These are phyloP conservation scores for Spergularia bocconei DNA, from an alignment of 148 eudicot genomes.

Conservation along the genomic window DNA sequence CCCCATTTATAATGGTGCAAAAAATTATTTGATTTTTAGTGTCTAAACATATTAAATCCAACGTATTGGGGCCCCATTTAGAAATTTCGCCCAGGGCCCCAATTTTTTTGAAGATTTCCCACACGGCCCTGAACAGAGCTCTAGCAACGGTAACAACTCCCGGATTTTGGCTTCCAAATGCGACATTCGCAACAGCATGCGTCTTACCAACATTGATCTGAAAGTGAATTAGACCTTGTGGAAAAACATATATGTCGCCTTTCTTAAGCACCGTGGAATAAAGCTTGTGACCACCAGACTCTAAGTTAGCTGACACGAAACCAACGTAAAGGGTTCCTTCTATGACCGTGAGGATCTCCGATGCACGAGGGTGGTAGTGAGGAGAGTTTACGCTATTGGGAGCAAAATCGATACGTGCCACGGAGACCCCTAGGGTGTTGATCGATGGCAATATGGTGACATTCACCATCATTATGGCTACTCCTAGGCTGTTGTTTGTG, in stretches of 20 bases:
- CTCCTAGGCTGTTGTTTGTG: slow-evolving; percentile 11
- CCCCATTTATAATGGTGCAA: too few relatives aligned
- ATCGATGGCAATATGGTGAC: slow-evolving; percentile 4
- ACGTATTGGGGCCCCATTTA: too few relatives aligned
- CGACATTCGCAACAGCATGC: not conserved
- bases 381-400: slow-evolving; percentile 14
- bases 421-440: slow-evolving; percentile 17
- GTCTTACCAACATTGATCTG: not conserved
- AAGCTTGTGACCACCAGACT: not conserved
- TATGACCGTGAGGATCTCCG: slow-evolving; percentile 15
- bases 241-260: not conserved
- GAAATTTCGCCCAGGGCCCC: too few relatives aligned
- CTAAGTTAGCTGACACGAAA: slow-evolving; percentile 6
- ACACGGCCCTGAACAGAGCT: not conserved
- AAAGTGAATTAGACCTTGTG: slow-evolving; percentile 6
- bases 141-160: not conserved
- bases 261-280: not conserved
- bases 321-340: slow-evolving; percentile 13
- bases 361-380: slow-evolving; percentile 20
- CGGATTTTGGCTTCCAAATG: slow-evolving; percentile 11
- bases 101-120: too few relatives aligned
- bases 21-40: too few relatives aligned
- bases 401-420: slow-evolving; percentile 16
- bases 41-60: too few relatives aligned
- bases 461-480: not conserved